Conservation (phyloP, 2,329 filamentous ascomycete species). For the Paecilomyces sp. region DNA sequence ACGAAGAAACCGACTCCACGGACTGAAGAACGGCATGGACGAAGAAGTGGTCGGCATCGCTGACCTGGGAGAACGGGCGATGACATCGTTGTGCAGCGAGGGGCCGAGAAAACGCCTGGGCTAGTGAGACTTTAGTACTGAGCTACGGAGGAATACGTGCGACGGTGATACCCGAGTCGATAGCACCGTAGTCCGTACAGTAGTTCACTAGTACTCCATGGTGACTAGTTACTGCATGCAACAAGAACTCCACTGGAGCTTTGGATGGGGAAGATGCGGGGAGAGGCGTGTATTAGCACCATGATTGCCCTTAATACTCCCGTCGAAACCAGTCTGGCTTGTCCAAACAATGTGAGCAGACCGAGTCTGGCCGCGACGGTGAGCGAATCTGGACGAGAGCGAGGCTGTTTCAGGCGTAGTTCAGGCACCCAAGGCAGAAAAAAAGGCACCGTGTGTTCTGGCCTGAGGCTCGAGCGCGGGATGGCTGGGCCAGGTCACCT, state of each 20-base stretch:
- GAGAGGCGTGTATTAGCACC: no score
- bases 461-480: not conserved
- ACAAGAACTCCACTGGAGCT: no score
- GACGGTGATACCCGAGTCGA: not conserved
- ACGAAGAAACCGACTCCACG: no score
- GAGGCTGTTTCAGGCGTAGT: not conserved
- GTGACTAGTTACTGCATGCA: no score
- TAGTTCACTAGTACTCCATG: not conserved
- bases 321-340: no score
- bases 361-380: no score
- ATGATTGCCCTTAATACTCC: no score
- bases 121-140: not conserved
- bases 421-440: not conserved
- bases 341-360: no score
- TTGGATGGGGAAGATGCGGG: no score
- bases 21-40: not conserved
- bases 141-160: not conserved
- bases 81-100: not conserved
- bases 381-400: no score
- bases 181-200: not conserved
- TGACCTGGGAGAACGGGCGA: not conserved
- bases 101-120: not conserved
- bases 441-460: not conserved
- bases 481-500: not conserved
- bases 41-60: not conserved